A percentile compares a stretch with the other conserved stretches of the same genome.
Evolutionary conservation across 495 filamentous ascomycete genomes (phyloP).

Genomic region (Saxophila tyrrhenica): DNA sequence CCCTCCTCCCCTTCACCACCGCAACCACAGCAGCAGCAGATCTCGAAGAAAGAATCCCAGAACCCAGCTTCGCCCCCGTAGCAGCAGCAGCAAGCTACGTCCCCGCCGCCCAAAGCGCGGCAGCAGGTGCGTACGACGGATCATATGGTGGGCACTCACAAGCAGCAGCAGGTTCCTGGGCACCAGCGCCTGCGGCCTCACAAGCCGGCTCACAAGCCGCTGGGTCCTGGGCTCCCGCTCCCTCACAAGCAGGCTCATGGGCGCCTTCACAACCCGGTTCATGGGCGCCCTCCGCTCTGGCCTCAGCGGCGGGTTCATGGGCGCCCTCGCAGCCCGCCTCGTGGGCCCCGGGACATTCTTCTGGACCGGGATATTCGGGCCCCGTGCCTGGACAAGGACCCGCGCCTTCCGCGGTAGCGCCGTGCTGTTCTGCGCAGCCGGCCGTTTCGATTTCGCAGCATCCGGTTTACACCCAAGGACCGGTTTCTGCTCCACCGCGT

Average conservation of each 20-base stretch:
- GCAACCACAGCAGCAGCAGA: too few species aligned
- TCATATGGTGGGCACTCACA: not conserved
- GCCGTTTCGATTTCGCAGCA: too few species aligned
- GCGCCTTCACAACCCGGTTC: not conserved
- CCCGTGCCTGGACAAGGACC: not conserved
- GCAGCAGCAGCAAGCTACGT: not conserved
- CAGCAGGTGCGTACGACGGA: not conserved
- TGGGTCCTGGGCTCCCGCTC: not conserved
- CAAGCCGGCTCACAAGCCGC: not conserved
- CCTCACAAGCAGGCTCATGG: too few species aligned
- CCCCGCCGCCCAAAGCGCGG: not conserved
- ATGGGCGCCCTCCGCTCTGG: not conserved
- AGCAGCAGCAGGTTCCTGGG: constrained; percentile 1
- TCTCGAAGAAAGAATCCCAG: too few species aligned
- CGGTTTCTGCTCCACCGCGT: not conserved
- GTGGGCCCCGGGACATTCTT: not conserved
- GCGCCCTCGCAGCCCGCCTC: not conserved
- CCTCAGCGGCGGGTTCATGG: not conserved
- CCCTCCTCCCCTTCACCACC: not conserved
- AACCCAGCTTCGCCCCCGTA: too few species aligned
- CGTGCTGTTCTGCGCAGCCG: too few species aligned
- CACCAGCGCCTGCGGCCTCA: not conserved
- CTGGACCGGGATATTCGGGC: not conserved
- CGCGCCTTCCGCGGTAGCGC: too few species aligned
- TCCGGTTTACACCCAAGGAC: not conserved